Evolutionary conservation across 2,329 filamentous ascomycete genomes (phyloP), one percentile per base, ranked within the genome.

Genomic region (Cordyceps sp.): DNA sequence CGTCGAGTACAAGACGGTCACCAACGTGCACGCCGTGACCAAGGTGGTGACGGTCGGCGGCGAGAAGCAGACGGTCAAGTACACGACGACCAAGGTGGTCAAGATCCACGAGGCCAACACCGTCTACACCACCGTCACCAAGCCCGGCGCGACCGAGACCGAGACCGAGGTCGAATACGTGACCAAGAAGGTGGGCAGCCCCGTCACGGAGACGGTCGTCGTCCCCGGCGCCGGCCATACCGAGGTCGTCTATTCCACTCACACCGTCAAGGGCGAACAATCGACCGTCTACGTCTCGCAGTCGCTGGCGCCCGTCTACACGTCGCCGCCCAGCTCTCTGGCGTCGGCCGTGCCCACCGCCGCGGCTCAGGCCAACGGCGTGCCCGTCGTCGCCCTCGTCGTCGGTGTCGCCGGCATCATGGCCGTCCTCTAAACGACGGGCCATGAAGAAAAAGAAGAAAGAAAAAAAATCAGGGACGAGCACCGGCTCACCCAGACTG

Each of bases 161-260:
- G 40, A 45, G 18, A 36, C 40, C 9, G 50, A 52, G 10, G 48
- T 59, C 7, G 48, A 48, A 14, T 58, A 61, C 42, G 52, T 45
- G 8, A 65, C 61, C 6, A 33, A 55, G 23, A 66, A 61, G 12
- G 54, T 50, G 13, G 46, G 63, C 12, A 61, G 57, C 44, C 57
- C 60, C 8, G 43, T 65, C 12, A 65, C 61, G 3, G 47, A 58
- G 44, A 61, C 57, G 6, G 43, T 56, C 4, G 50, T 49, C 17
- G 43, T 58, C 9, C 47, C 53, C 28, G 42, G 58, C 36, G 35
- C 48, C 45, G 46, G 52, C 14, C 37, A 57, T 23, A 57, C 52
- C 33, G 43, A 57, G 33, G 44, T 59, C 22, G 52, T 31, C 14
- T 16, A 55, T 10, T 51, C 53, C 6, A 64, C 61, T 10, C 39